phyloP scores from a whole-genome alignment of 805 yeast species.

The Ogataea ramenticola region DNA sequence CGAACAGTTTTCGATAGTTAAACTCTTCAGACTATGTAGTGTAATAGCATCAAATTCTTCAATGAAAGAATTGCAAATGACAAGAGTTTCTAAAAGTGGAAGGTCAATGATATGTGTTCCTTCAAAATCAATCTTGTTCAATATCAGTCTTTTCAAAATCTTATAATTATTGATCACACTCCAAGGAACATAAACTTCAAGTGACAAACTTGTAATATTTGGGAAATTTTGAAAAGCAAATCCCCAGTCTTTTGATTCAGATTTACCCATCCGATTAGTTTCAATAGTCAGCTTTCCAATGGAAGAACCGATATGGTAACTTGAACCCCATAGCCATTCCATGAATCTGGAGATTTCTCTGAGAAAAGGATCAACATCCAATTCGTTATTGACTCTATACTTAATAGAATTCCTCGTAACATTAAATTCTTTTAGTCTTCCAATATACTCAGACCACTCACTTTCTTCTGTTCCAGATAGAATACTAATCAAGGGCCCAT shows the following conservation, averaged over 20 bases:
- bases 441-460: too few relatives aligned
- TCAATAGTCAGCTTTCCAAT: neutral
- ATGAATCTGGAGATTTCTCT: neutral
- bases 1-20: neutral
- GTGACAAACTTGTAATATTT: neutral
- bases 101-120: neutral
- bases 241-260: neutral
- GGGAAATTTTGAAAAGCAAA: neutral
- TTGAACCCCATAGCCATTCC: neutral
- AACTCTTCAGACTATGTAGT: neutral
- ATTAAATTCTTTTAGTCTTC: too few relatives aligned
- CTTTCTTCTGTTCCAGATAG: neutral
- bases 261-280: neutral
- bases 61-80: neutral
- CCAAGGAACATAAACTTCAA: neutral
- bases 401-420: too few relatives aligned
- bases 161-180: neutral
- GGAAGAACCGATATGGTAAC: neutral
- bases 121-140: neutral
- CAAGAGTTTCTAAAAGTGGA: neutral
- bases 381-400: neutral
- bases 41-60: neutral
- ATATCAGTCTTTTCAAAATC: neutral
- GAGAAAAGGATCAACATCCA: neutral
- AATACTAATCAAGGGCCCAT: neutral